Conservation (phyloP, 495 filamentous ascomycete genomes). For the Parmelia sp. region DNA sequence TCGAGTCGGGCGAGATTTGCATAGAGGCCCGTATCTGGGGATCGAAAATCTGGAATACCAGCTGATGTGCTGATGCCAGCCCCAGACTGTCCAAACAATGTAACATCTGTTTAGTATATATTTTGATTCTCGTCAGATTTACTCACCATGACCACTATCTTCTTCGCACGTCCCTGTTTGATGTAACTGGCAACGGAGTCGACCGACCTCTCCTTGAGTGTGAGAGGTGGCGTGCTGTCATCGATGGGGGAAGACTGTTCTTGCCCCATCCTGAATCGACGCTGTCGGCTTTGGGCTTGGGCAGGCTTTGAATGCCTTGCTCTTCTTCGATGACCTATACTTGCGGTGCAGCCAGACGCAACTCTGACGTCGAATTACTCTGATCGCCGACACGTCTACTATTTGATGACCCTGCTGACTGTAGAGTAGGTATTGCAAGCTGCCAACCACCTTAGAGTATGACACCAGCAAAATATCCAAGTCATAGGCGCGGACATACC, state of each 20-base stretch:
- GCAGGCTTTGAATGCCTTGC: constrained; percentile 27
- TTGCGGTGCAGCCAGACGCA: constrained; percentile 9
- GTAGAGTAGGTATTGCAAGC: not conserved
- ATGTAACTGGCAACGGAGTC: constrained; percentile 71
- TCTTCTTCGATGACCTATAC: constrained; percentile 37
- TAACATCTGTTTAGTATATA: no score
- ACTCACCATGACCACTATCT: constrained; percentile 71
- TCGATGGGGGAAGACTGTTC: constrained; percentile 58
- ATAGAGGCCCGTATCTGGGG: constrained; percentile 80
- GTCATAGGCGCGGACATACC: no score
- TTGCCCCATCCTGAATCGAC: constrained; percentile 56
- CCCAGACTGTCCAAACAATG: constrained; percentile 34
- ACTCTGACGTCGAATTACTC: not conserved
- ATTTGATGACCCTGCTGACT: not conserved
- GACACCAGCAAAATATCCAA: no score
- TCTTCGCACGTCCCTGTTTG: constrained; percentile 54
- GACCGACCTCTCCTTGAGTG: constrained; percentile 60
- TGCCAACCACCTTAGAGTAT: no score
- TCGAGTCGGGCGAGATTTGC: constrained; percentile 79
- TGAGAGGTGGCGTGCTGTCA: constrained; percentile 56
- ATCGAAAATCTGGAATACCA: constrained; percentile 86
- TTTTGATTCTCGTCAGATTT: no score
- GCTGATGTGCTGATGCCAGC: constrained; percentile 66
- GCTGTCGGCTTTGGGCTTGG: constrained; percentile 24
- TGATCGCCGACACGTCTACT: not conserved